These are phyloP conservation scores for Trichoderma asperellum DNA, from an alignment of 2,329 filamentous ascomycete species.

Conservation along the genomic window DNA sequence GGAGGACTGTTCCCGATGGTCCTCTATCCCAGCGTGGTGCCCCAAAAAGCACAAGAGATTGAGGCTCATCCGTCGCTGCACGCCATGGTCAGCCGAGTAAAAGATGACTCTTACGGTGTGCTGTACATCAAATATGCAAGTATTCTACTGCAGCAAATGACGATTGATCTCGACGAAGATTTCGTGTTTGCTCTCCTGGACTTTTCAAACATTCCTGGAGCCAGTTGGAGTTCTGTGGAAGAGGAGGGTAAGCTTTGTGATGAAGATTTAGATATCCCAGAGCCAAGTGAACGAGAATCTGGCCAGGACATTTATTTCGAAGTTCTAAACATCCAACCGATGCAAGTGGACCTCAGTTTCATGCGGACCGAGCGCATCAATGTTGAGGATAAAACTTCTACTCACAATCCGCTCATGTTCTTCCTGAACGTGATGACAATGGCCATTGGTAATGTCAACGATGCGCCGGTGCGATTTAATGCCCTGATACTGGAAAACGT, in stretches of 20 bases:
- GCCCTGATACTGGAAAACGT: constrained; percentile 94
- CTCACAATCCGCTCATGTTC: constrained; percentile 95
- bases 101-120: constrained; percentile 97
- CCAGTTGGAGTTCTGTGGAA: constrained; percentile 70
- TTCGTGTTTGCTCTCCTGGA: constrained; percentile 96
- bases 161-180: constrained; percentile 94
- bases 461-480: constrained; percentile 91
- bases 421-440: constrained; percentile 98
- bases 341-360: constrained; percentile 96
- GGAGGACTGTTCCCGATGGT: constrained; percentile 98
- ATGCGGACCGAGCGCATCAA: constrained; percentile 97
- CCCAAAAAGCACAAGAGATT: constrained; percentile 94
- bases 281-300: constrained; percentile 80
- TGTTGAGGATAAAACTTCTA: constrained; percentile 89
- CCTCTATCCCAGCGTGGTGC: constrained; percentile 94
- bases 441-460: constrained; percentile 99
- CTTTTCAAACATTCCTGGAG: constrained; percentile 90
- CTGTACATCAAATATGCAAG: constrained; percentile 99
- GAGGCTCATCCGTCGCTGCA: constrained; percentile 95
- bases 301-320: constrained; percentile 98
- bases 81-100: constrained; percentile 87
- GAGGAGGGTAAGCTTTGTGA: constrained; percentile 87
- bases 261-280: constrained; percentile 86
- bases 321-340: constrained; percentile 92
- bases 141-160: constrained; percentile 94